Conservation (phyloP, 2,329 filamentous ascomycete species). For the Aspergillus ruber region DNA sequence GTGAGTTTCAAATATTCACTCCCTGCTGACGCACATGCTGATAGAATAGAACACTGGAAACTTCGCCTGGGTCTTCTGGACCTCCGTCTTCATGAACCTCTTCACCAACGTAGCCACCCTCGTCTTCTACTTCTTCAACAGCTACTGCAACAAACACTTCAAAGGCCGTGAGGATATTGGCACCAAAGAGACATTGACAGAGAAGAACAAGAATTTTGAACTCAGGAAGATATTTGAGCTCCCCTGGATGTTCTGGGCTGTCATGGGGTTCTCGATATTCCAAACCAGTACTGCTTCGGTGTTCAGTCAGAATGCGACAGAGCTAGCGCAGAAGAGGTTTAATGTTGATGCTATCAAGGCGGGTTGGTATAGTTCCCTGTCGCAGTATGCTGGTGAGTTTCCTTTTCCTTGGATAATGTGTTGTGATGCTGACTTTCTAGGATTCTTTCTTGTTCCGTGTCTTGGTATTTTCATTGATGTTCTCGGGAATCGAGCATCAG, state of each 20-base stretch:
- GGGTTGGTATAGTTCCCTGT: constrained; percentile 55
- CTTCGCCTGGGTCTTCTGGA: constrained; percentile 59
- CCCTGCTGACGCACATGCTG: neutral
- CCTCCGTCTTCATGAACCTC: constrained; percentile 58
- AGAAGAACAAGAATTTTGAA: constrained; percentile 55
- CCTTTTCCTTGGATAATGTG: neutral
- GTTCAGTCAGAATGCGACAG: constrained; percentile 54
- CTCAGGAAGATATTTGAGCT: constrained; percentile 50
- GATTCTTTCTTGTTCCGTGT: constrained; percentile 53
- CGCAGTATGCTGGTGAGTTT: constrained; percentile 45
- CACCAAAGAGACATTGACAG: constrained; percentile 54
- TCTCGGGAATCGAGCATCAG: constrained; percentile 46
- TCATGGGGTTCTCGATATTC: constrained; percentile 52
- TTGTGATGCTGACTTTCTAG: constrained; percentile 2
- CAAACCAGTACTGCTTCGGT: constrained; percentile 52
- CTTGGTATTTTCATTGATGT: constrained; percentile 53
- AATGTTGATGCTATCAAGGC: constrained; percentile 49
- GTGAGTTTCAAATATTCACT: no score
- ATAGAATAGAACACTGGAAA: constrained; percentile 45
- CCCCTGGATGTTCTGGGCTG: constrained; percentile 55
- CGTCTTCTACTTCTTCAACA: constrained; percentile 52
- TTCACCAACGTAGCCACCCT: constrained; percentile 54
- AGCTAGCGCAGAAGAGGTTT: constrained; percentile 56
- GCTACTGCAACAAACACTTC: constrained; percentile 45
- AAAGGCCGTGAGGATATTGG: constrained; percentile 46